Percentiles rank a stretch among this genome's conserved stretches.
phyloP scores from a whole-genome alignment of 495 filamentous ascomycete species.

The Aspergillus saccharolyticus region DNA sequence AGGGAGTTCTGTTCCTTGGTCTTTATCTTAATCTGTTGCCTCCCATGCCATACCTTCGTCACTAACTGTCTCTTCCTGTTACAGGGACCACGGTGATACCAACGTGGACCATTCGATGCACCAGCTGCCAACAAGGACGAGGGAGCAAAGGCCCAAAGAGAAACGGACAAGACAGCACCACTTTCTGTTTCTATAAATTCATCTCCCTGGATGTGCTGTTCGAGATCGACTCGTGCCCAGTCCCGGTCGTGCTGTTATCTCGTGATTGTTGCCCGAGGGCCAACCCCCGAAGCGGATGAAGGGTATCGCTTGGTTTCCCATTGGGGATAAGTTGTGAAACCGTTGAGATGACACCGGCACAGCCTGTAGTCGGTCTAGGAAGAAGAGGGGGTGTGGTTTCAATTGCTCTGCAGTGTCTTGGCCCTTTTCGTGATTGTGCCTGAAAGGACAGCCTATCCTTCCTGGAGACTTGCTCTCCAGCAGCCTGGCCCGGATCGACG shows the following conservation, averaged over 20 bases:
- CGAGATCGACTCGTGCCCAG: conserved; percentile 9
- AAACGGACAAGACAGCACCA: neutral
- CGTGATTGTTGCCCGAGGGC: conserved; percentile 18
- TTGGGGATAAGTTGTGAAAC: conserved; percentile 21
- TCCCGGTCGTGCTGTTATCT: conserved; percentile 21
- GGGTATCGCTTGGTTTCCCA: conserved; percentile 15
- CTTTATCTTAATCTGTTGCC: conserved; percentile 9
- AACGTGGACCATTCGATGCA: conserved; percentile 16
- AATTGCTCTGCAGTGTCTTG: conserved; percentile 11
- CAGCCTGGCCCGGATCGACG: conserved; percentile 1
- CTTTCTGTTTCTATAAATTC: conserved; percentile 7
- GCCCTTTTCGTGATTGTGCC: neutral
- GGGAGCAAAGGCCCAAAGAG: conserved; percentile 6
- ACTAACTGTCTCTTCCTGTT: neutral
- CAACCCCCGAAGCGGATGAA: conserved; percentile 13
- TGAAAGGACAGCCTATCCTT: neutral
- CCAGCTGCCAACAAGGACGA: conserved; percentile 14
- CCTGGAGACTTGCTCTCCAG: neutral
- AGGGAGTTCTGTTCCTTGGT: conserved; percentile 1
- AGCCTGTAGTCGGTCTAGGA: conserved; percentile 19
- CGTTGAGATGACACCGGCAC: conserved; percentile 18
- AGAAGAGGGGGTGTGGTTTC: neutral
- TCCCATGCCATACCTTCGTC: neutral
- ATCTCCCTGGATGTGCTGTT: conserved; percentile 14
- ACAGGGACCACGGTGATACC: conserved; percentile 17